These are phyloP conservation scores for Apophysomyces trapeziformis DNA, from an alignment of 371 early-diverging fungal genomes.

Conservation along the genomic window DNA sequence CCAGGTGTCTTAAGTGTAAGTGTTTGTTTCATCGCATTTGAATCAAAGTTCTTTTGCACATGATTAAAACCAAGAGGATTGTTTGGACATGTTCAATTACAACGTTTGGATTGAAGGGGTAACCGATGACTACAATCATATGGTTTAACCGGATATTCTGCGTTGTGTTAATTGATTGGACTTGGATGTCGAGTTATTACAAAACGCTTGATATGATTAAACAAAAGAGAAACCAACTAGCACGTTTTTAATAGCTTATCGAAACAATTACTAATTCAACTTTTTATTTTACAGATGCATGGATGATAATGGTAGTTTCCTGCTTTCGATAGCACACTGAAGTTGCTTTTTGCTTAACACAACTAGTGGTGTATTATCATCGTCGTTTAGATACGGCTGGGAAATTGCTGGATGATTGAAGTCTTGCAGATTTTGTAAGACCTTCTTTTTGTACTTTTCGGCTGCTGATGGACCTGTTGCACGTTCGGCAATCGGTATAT, in stretches of 20 bases:
- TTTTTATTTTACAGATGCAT: background rate
- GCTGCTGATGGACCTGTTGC: background rate
- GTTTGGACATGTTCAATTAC: background rate
- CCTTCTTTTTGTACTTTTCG: constrained; percentile 2
- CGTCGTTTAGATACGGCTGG: background rate
- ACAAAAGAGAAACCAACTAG: background rate
- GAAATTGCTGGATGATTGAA: background rate
- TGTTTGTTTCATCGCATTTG: too few species aligned
- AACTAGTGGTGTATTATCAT: background rate
- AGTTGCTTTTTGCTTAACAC: background rate
- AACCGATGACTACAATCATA: constrained; percentile 5
- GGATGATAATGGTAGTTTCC: background rate
- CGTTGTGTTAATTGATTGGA: background rate
- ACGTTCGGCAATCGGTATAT: constrained; percentile 1
- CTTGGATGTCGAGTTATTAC: background rate
- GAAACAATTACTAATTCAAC: background rate
- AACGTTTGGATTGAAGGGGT: background rate
- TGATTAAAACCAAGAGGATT: constrained; percentile 5
- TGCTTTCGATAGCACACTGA: background rate
- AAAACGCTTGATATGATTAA: constrained; percentile 8
- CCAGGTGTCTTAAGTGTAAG: too few species aligned
- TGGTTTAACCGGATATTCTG: constrained; percentile 2
- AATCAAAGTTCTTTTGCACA: background rate
- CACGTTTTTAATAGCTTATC: background rate
- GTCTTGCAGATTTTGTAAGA: background rate